Conservation (phyloP, 225 moss, liverwort and hornwort genomes). For the Sphagnum contortum region DNA sequence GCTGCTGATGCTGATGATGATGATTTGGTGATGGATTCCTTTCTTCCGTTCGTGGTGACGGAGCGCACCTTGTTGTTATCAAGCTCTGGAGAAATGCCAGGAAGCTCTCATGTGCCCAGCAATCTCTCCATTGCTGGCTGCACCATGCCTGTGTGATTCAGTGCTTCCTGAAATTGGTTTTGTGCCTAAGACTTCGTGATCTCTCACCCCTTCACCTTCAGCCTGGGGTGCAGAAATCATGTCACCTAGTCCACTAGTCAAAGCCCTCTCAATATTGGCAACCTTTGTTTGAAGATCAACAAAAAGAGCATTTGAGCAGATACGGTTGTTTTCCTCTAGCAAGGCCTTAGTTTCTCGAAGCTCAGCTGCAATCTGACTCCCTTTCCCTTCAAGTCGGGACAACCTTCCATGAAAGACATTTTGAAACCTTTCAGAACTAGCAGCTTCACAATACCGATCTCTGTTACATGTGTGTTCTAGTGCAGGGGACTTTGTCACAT, state of each 20-base stretch:
- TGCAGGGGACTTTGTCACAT: neutral
- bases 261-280: conserved; percentile 71
- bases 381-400: conserved; percentile 74
- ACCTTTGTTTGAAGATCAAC: conserved; percentile 84
- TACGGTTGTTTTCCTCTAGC: conserved; percentile 76
- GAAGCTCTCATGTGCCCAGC: conserved; percentile 44
- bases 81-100: too few species aligned
- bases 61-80: too few species aligned
- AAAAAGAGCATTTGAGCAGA: conserved; percentile 74
- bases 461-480: conserved; percentile 8
- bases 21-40: too few species aligned
- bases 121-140: conserved; percentile 19
- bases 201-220: conserved; percentile 23
- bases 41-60: too few species aligned
- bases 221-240: conserved; percentile 11
- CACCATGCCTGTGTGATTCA: conserved; percentile 25
- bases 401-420: conserved; percentile 71
- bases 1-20: too few species aligned
- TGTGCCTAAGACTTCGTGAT: neutral
- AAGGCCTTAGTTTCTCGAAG: conserved; percentile 88
- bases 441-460: conserved; percentile 13
- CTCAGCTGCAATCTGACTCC: conserved; percentile 89
- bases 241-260: conserved; percentile 32
- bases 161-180: neutral
- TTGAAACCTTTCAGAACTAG: conserved; percentile 37